Base-by-base conservation (phyloP, 108 stramenopile species). In the Skeletonema menzelii region DNA sequence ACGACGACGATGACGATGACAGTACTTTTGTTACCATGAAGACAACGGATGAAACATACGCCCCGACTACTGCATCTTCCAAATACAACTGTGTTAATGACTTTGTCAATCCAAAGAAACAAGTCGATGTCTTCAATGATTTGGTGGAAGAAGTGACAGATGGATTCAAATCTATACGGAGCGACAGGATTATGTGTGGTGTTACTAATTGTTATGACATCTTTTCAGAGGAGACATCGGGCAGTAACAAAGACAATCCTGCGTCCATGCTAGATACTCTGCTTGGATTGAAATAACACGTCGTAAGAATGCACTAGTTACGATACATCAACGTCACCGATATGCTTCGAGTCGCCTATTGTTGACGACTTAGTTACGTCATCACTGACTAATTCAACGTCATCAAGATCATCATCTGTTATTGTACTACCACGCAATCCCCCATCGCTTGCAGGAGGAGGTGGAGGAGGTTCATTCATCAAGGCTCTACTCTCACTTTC, bases 11-110 rank as follows among this genome's bases (percentile, higher is more conserved):
- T 5, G 14, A 42, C 0, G 49, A 53, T 10, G 47, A 49, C 22
- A n/a, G 49, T 10, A 53, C 49, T 8, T 53, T 53, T 53, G 49
- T 53, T 22, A 22, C 22, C 8, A 53, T 53, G 49, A 47, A 47
- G 46, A 47, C n/a, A n/a, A n/a, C n/a, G n/a, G 64, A 49, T 70
- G 65, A 35, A 59, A 57, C 35, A 20, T n/a, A 42, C 56, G 38
- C 20, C 32, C 32, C 15, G 3, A 46, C 44, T 0, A 62, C 31
- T 8, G 35, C 28, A 2, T 62, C 61, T n/a, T 5, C 61, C n/a
- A 22, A 22, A 10, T 35, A 62, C 27, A 30, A 35, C 3, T 35
- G 31, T n/a, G n/a, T n/a, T n/a, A n/a, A n/a, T n/a, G n/a, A n/a
- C n/a, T n/a, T n/a, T n/a, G n/a, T n/a, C 17, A 46, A 46, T 46